A percentile compares a stretch with the other conserved stretches of the same genome.
Conservation (phyloP, 176 grass and related monocot species). For the Eleusine indica region DNA sequence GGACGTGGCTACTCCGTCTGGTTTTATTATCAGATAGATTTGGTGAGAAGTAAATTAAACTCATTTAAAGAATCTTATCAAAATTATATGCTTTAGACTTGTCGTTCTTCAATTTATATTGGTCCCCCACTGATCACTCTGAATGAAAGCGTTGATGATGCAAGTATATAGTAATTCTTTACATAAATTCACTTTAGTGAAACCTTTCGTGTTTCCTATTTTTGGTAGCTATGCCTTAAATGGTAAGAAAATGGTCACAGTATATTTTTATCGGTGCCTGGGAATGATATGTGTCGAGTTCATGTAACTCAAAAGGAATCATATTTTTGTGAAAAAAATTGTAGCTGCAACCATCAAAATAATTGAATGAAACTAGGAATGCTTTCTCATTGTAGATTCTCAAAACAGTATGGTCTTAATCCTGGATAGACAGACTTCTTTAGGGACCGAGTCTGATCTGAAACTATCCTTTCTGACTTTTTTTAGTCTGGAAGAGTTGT, state of each 20-base stretch:
- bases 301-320: not conserved
- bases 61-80: not conserved
- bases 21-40: not conserved
- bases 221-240: not conserved
- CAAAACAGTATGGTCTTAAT: not conserved
- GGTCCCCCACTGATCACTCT: too few relatives aligned
- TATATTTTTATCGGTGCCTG: not conserved
- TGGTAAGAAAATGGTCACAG: not conserved
- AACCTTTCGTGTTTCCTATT: not conserved
- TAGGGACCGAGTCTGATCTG: conserved; percentile 24
- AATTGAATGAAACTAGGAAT: too few relatives aligned
- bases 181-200: not conserved
- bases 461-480: not conserved
- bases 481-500: not conserved
- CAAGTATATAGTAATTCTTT: not conserved
- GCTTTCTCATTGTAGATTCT: too few relatives aligned
- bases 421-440: not conserved
- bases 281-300: not conserved
- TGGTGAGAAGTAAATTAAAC: not conserved
- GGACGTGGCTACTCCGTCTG: not conserved
- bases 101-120: not conserved
- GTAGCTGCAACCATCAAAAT: too few relatives aligned
- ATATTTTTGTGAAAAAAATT: not conserved
- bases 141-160: not conserved
- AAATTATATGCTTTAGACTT: not conserved